Evolutionary conservation across 2,329 filamentous ascomycete genomes (phyloP).

Genomic region (Aciculosporium take): DNA sequence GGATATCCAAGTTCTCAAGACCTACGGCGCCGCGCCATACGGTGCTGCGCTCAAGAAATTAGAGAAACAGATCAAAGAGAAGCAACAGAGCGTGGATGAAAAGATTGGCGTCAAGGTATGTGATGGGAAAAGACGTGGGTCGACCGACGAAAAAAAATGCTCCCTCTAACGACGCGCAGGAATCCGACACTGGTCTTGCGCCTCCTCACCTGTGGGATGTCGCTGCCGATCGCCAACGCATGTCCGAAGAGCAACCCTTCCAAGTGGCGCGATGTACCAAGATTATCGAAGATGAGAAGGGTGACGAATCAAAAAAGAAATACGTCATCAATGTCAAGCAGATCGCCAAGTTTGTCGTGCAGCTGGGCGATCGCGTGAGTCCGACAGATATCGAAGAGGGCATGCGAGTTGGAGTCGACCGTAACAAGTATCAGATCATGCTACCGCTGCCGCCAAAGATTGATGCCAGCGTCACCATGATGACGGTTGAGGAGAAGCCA

Average conservation of each 20-base stretch:
- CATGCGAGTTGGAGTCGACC: slow-evolving; percentile 95
- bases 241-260: slow-evolving; percentile 94
- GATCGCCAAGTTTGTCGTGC: slow-evolving; percentile 98
- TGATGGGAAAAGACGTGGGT: background rate
- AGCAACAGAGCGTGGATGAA: slow-evolving; percentile 94
- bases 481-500: slow-evolving; percentile 99
- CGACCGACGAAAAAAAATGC: background rate
- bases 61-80: slow-evolving; percentile 98
- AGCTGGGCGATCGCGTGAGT: slow-evolving; percentile 89
- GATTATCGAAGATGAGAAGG: slow-evolving; percentile 91
- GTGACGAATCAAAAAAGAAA: slow-evolving; percentile 94
- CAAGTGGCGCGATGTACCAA: slow-evolving; percentile 98
- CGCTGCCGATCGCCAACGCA: slow-evolving; percentile 91
- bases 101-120: slow-evolving; percentile 80
- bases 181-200: slow-evolving; percentile 96
- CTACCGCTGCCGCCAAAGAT: slow-evolving; percentile 94
- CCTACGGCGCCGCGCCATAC: slow-evolving; percentile 93
- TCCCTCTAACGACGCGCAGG: slow-evolving; percentile 34
- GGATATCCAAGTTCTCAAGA: slow-evolving; percentile 98
- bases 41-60: slow-evolving; percentile 89
- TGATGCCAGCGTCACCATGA: slow-evolving; percentile 98
- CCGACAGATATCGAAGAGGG: slow-evolving; percentile 99
- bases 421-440: slow-evolving; percentile 98
- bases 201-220: slow-evolving; percentile 98
- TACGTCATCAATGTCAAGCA: slow-evolving; percentile 99